A percentile compares a stretch with the other conserved stretches of the same genome.
Evolutionary conservation across 2,329 filamentous ascomycete genomes (phyloP).

Genomic region (Calonectria henricotiae): DNA sequence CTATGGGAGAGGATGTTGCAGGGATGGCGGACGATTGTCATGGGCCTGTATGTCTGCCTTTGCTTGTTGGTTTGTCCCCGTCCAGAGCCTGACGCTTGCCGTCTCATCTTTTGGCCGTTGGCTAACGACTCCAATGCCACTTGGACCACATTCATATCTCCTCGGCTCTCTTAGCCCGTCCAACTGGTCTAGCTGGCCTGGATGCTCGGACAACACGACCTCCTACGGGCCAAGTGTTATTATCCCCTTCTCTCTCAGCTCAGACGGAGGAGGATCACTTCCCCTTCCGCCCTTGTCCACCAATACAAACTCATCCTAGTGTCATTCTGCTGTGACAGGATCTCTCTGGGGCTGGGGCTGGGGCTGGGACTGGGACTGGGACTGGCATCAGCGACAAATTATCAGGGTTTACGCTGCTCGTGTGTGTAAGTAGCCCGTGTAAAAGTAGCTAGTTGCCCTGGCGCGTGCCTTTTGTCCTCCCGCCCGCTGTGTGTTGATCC

Average conservation of each 20-base stretch:
- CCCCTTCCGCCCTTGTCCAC: conserved; percentile 18
- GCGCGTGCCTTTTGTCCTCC: background rate
- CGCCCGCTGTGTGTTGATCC: background rate
- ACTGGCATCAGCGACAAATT: background rate
- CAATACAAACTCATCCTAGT: conserved; percentile 8
- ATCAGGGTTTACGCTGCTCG: background rate
- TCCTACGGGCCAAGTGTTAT: background rate
- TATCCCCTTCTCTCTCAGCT: conserved; percentile 3
- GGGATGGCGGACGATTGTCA: conserved; percentile 8
- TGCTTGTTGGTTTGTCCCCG: background rate
- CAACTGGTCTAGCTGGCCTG: background rate
- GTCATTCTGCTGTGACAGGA: background rate
- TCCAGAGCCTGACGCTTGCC: background rate
- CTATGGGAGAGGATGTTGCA: conserved; percentile 9
- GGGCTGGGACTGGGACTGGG: background rate
- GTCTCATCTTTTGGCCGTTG: background rate
- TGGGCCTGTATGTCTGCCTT: background rate
- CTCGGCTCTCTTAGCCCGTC: no score
- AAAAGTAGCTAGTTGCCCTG: background rate
- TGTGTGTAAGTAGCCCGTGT: background rate
- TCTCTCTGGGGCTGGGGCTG: background rate
- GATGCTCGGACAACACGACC: background rate
- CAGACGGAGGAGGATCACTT: conserved; percentile 16
- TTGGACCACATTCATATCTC: background rate
- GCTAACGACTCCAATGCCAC: background rate